Conservation (phyloP, 1,139 yeast genomes). For the Taphrina deformans region DNA sequence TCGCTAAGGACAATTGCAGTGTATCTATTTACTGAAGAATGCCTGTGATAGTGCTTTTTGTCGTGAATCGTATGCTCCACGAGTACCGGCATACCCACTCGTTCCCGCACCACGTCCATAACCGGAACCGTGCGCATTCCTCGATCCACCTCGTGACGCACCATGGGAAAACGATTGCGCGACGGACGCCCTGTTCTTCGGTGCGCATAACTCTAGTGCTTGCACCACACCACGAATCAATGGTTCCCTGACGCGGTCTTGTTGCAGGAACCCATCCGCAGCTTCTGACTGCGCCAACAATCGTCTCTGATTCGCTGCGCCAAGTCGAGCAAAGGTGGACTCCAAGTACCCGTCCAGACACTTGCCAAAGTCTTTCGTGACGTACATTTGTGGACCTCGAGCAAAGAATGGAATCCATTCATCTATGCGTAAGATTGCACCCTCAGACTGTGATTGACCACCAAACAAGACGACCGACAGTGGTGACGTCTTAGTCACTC, state of each 20-base stretch:
- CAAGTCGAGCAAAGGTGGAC: slow-evolving; percentile 22
- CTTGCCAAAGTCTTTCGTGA: neutral
- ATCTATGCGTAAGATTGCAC: slow-evolving; percentile 12
- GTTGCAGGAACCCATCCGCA: neutral
- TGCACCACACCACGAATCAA: slow-evolving; percentile 18
- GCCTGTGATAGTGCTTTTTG: neutral
- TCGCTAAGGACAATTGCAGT: neutral
- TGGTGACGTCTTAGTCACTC: slow-evolving; percentile 22
- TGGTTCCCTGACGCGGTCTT: slow-evolving; percentile 20
- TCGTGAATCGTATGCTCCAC: neutral
- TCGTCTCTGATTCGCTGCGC: slow-evolving; percentile 13
- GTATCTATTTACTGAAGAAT: neutral
- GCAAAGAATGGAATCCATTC: slow-evolving; percentile 32
- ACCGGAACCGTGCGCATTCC: neutral
- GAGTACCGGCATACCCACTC: neutral
- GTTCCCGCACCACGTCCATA: neutral
- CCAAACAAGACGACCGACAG: slow-evolving; percentile 28
- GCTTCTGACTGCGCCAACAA: neutral
- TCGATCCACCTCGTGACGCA: neutral
- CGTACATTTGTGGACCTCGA: slow-evolving; percentile 22
- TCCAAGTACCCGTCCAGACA: slow-evolving; percentile 9
- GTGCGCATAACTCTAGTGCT: slow-evolving; percentile 13
- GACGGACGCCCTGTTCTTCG: neutral
- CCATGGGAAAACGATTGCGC: neutral
- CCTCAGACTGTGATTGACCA: slow-evolving; percentile 8